Evolutionary conservation across 148 eudicot genomes (phyloP).

Genomic region (Euryodendron excelsum): DNA sequence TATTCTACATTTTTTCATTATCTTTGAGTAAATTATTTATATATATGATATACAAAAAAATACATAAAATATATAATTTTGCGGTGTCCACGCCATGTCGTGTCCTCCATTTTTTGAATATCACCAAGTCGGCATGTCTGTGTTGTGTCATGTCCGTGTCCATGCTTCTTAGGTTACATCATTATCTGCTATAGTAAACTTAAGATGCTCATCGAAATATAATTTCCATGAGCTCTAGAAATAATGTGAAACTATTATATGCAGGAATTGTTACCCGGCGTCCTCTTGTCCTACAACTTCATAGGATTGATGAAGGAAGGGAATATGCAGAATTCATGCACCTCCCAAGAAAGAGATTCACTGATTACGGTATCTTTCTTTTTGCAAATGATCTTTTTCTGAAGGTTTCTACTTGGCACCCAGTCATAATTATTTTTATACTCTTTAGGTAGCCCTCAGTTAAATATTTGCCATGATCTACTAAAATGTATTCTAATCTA

Average conservation of each 20-base stretch:
- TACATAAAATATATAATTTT: too few species aligned
- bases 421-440: background rate
- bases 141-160: too few species aligned
- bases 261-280: slow-evolving; percentile 98
- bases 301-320: slow-evolving; percentile 81
- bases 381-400: background rate
- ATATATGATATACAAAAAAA: too few species aligned
- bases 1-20: too few species aligned
- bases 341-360: slow-evolving; percentile 66
- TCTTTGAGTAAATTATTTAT: too few species aligned
- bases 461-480: background rate
- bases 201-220: background rate
- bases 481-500: background rate
- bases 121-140: too few species aligned
- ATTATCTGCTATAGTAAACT: background rate
- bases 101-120: too few species aligned
- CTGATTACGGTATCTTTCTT: slow-evolving; percentile 76
- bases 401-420: background rate
- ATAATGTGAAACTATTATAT: background rate
- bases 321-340: slow-evolving; percentile 99
- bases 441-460: background rate
- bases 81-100: too few species aligned
- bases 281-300: slow-evolving; percentile 96
- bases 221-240: background rate
- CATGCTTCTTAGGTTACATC: too few species aligned